Percentiles rank a stretch among this genome's conserved stretches.
Evolutionary conservation across 345 rosid species (phyloP).

Genomic region (Passiflora organensis): DNA sequence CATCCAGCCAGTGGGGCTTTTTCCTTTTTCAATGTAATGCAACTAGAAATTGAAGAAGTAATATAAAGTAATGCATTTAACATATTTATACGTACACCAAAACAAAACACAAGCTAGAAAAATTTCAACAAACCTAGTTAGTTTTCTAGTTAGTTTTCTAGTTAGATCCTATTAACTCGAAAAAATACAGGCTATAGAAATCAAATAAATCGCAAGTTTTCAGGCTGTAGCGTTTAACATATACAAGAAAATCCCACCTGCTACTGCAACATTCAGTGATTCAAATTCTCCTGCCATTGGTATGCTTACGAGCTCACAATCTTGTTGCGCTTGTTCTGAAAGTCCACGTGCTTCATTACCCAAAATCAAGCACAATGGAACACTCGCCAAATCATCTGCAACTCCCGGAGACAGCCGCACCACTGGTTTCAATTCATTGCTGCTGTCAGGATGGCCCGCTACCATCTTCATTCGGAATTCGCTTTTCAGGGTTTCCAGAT

Average conservation of each 20-base stretch:
- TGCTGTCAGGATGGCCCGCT: constrained; percentile 71
- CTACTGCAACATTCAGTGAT: constrained; percentile 91
- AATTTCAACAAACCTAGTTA: too few species aligned
- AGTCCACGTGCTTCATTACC: constrained; percentile 90
- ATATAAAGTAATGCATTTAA: too few species aligned
- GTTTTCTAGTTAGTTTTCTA: too few species aligned
- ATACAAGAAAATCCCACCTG: constrained; percentile 88
- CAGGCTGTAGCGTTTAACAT: constrained; percentile 59
- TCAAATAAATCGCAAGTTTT: constrained; percentile 10
- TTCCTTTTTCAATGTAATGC: too few species aligned
- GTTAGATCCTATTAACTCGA: neutral
- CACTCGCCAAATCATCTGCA: constrained; percentile 42
- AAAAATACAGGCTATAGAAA: neutral
- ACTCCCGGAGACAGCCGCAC: constrained; percentile 39
- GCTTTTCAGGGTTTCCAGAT: constrained; percentile 46
- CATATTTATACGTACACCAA: too few species aligned
- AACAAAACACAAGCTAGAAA: too few species aligned
- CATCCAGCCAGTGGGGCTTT: too few species aligned
- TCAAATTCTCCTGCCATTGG: constrained; percentile 81
- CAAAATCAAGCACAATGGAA: constrained; percentile 64
- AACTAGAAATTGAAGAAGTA: too few species aligned
- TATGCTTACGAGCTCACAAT: constrained; percentile 77
- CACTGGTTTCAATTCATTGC: constrained; percentile 35
- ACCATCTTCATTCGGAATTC: constrained; percentile 67
- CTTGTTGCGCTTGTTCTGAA: constrained; percentile 46